Evolutionary conservation across 192 early-diverging fungal genomes (phyloP), one percentile per base, ranked within the genome.

Genomic region (Umbelopsis sp.): DNA sequence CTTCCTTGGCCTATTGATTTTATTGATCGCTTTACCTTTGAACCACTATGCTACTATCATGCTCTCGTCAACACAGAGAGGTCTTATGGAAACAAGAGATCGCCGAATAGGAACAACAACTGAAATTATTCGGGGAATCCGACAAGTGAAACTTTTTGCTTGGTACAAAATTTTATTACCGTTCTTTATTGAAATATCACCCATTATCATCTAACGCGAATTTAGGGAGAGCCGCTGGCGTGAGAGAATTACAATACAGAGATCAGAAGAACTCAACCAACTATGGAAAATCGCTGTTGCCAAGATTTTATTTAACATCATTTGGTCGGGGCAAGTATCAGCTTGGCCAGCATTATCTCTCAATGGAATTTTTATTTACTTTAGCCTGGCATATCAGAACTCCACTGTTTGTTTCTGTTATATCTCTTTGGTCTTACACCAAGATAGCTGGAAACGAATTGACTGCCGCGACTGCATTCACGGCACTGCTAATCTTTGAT

Each of bases 61-160:
- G 3, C 81, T 73, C 65, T 62, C 72, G 24, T 78, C 62, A 10
- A 81, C 79, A 24, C 90, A 94, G 72, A 79, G 86, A n/a, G 73
- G 81, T 0, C 26, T 90, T 36, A 92, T 85, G 84, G 79, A 88
- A 22, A 77, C 89, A 16, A 76, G 83, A 41, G 96, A 98, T 82
- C 85, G 90, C 65, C 87, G 96, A 38, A 84, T 96, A 16, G 87
- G 87, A 1, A 78, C 90, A 66, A 90, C 92, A 69, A 71, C 70
- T 45, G 79, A 77, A 43, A 67, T 73, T 34, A 77, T 94, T 29
- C 90, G 94, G 80, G 93, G 92, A 49, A 96, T 98, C 49, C 90
- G 94, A n/a, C 90, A 94, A 65, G 90, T 98, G 76, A 98, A 98
- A 74, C 84, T 96, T 53, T 91, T 91, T 81, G 89, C 89, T 14